Base-by-base conservation (phyloP, 805 yeast genomes). In the Cyberlindnera subsufficiens region DNA sequence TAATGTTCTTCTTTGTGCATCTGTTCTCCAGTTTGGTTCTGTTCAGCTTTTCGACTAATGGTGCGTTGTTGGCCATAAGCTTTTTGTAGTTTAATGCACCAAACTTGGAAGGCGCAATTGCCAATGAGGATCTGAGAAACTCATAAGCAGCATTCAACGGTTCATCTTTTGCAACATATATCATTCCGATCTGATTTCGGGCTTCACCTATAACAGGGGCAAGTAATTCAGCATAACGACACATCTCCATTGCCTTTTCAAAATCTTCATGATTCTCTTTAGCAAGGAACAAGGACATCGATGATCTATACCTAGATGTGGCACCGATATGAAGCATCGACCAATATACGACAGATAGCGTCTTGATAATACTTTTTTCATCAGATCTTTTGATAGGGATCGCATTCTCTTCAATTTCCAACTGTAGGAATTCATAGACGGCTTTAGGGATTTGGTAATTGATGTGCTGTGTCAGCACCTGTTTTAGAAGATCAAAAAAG, bases 121-220 rank as follows among this genome's bases (percentile, higher is more conserved):
- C 64, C 38, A 61, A 60, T 19, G 66, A 67, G 1, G 77, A 68
- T 42, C 78, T 60, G 42, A 67, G 46, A 37, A 74, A 72, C 67
- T 75, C 74, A 45, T 70, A 61, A 18, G 63, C 53, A 0, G 76
- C 70, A 11, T 36, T 22, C 4, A 57, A 20, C 19, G 29, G 43
- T 15, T 45, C 39, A 14, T 40, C 49, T 10, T 40, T 38, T 4
- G 50, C 73, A 67, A 78, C 76, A 46, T 75, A 69, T 32, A 71
- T 65, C 20, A 80, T 72, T 3, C 82, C 86, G 38, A 77, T 68
- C 50, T 77, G 80, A 50, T 77, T 77, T 51, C 75, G 75, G 25
- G 78, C 82, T 52, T 82, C 89, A 41, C 85, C 85, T 43, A 80
- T 67, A 0, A 86, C 76, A 1, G 91, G 90, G 22, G 82, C 59